Base-by-base conservation (phyloP, 371 early-diverging fungal genomes). In the Actinomortierella wolfii region DNA sequence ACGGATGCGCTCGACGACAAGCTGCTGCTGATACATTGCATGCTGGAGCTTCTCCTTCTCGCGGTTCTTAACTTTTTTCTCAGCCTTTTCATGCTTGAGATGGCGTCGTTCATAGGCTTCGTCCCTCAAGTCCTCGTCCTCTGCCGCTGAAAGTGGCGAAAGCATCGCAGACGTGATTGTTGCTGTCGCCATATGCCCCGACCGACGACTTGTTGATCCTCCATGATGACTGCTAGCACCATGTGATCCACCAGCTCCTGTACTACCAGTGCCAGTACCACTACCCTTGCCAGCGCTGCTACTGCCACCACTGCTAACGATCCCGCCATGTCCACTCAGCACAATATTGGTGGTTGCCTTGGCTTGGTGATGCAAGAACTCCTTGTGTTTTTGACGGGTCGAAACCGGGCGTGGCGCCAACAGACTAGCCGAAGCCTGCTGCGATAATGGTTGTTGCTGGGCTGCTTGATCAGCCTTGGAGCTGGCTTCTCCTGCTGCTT, bases 61-160 rank as follows among this genome's bases (percentile, higher is more conserved):
- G 28, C 89, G 69, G 50, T 89, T 89, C 65, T 86, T 87, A 54
- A 83, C 59, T 51, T 82, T 84, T 67, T 86, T 87, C 57, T 89
- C 89, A 18, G 82, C 84, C 59, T 82, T 73, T 61, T 89, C 88
- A 56, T 85, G 82, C 51, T 82, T 81, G 18, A 83, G 78, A 59
- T 89, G 89, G 1, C 86, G 80, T 61, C 78, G 79, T n/a, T 83
- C 62, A 60, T 87, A 89, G 41, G 78, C 80, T 15, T 81, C 86
- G 41, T 86, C 86, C 13, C 78, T 46, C 43, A 75, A 46, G 34
- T 76, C 65, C 56, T 81, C 81, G 21, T 79, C 73, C n/a, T 23
- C 8, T n/a, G 11, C 8, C 41, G 54, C 20, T 8, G 47, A 47
- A 4, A 20, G 20, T 44, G 44, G 13, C 13, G 44, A 44, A n/a